phyloP scores from a whole-genome alignment of 1,284 basidiomycete species.

The Cerioporus squamosus region DNA sequence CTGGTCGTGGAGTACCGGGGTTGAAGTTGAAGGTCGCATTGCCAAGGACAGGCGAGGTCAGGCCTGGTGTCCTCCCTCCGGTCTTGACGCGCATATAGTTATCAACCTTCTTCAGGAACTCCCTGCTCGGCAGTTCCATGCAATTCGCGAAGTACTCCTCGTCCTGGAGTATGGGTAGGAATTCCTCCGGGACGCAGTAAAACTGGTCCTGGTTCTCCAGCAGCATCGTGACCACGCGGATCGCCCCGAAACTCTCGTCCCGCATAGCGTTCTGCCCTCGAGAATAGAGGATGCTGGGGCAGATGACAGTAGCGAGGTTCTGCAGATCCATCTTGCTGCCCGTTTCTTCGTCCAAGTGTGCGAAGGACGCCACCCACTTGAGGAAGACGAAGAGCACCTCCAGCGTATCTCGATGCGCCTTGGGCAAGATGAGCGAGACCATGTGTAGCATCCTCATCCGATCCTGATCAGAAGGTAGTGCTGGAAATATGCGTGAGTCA shows the following conservation, averaged over 20 bases:
- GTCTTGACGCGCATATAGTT: slow-evolving; percentile 66
- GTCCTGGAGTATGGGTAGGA: slow-evolving; percentile 81
- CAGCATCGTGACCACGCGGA: slow-evolving; percentile 82
- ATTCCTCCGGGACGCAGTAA: slow-evolving; percentile 87
- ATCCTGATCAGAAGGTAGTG: slow-evolving; percentile 77
- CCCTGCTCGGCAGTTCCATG: slow-evolving; percentile 85
- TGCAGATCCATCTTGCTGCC: slow-evolving; percentile 98
- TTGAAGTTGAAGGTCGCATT: slow-evolving; percentile 36
- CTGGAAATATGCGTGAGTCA: slow-evolving; percentile 43
- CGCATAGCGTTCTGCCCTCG: slow-evolving; percentile 86
- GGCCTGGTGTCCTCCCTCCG: slow-evolving; percentile 43
- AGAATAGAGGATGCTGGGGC: slow-evolving; percentile 92
- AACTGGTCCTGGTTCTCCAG: slow-evolving; percentile 96
- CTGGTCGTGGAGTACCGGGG: slow-evolving; percentile 29
- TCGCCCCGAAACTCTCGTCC: slow-evolving; percentile 94
- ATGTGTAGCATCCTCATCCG: slow-evolving; percentile 87
- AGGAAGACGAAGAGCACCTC: slow-evolving; percentile 98
- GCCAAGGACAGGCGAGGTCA: slow-evolving; percentile 41
- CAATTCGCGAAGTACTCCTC: slow-evolving; percentile 85
- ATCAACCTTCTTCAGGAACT: slow-evolving; percentile 90
- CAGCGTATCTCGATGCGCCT: slow-evolving; percentile 94
- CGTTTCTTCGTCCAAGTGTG: slow-evolving; percentile 97
- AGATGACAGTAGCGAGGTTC: slow-evolving; percentile 98
- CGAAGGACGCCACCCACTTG: slow-evolving; percentile 99
- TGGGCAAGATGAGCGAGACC: slow-evolving; percentile 87